A percentile compares a stretch with the other conserved stretches of the same genome.
Conservation (phyloP, 257 asterid species). For the Handroanthus guayacan region DNA sequence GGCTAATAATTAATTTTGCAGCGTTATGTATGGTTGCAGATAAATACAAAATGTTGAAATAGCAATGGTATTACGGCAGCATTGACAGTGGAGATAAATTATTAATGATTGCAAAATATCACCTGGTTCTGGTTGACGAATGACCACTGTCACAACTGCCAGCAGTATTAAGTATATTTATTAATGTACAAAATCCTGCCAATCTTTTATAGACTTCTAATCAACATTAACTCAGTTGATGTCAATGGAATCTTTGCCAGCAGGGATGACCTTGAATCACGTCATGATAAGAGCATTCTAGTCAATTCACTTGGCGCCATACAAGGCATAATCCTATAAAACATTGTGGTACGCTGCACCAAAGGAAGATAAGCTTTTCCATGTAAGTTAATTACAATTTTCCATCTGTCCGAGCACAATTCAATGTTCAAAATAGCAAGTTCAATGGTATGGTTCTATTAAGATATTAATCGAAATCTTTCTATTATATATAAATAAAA, state of each 20-base stretch:
- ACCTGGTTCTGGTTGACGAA: conserved; percentile 44
- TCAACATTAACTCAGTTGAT: conserved; percentile 39
- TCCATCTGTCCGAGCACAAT: too few relatives aligned
- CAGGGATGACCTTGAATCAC: neutral
- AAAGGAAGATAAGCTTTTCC: conserved; percentile 33
- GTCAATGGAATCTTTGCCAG: conserved; percentile 43
- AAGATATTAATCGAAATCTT: too few relatives aligned
- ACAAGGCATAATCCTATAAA: conserved; percentile 40
- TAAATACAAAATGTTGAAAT: neutral
- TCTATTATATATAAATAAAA: too few relatives aligned
- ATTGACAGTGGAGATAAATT: neutral
- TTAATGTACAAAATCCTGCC: neutral
- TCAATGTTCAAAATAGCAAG: too few relatives aligned
- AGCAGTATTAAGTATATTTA: conserved; percentile 16
- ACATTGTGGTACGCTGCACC: conserved; percentile 1
- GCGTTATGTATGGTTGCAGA: neutral
- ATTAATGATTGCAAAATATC: conserved; percentile 29
- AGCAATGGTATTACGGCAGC: conserved; percentile 4
- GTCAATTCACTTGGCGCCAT: conserved; percentile 35
- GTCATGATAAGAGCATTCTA: conserved; percentile 23
- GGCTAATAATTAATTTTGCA: neutral
- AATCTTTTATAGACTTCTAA: neutral
- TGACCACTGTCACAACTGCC: conserved; percentile 38
- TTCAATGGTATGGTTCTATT: too few relatives aligned
- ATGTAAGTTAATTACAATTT: too few relatives aligned